These are phyloP conservation scores for Rhizomucor miehei DNA, from an alignment of 371 early-diverging fungal genomes.

Conservation along the genomic window DNA sequence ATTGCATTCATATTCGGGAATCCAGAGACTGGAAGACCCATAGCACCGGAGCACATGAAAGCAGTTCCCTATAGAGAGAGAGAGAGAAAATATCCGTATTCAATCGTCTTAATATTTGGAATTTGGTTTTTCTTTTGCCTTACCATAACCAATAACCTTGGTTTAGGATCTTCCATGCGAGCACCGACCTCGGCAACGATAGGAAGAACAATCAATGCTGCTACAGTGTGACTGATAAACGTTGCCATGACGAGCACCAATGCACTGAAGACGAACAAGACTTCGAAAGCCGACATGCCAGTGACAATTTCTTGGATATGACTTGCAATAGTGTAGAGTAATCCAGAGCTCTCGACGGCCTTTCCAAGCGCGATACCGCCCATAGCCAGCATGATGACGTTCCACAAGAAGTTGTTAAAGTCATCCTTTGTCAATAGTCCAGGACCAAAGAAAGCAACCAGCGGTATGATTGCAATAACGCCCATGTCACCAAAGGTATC, in stretches of 20 bases:
- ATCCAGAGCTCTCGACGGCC: conserved; percentile 74
- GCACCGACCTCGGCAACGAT: conserved; percentile 78
- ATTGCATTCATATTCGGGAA: conserved; percentile 89
- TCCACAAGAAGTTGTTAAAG: conserved; percentile 75
- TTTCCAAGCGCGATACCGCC: conserved; percentile 85
- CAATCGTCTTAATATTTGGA: neutral
- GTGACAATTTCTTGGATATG: conserved; percentile 62
- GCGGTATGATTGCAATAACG: conserved; percentile 74
- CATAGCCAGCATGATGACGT: conserved; percentile 86
- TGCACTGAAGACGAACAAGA: conserved; percentile 65
- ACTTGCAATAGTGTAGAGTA: conserved; percentile 73
- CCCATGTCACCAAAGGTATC: conserved; percentile 78
- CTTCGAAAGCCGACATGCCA: conserved; percentile 64
- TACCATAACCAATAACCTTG: conserved; percentile 89
- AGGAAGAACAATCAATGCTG: conserved; percentile 81
- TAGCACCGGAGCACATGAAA: conserved; percentile 78
- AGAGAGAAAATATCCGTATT: neutral
- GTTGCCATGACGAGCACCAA: conserved; percentile 81
- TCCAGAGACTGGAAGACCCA: conserved; percentile 79
- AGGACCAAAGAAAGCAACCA: conserved; percentile 79
- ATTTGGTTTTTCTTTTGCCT: conserved; percentile 1
- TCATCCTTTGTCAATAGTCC: conserved; percentile 82
- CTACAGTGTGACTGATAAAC: conserved; percentile 95
- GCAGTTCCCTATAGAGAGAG: conserved; percentile 52
- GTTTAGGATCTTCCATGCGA: conserved; percentile 75